A percentile compares a stretch with the other conserved stretches of the same genome.
Evolutionary conservation across 371 early-diverging fungal genomes (phyloP).

Genomic region (Funneliformis caledonium): DNA sequence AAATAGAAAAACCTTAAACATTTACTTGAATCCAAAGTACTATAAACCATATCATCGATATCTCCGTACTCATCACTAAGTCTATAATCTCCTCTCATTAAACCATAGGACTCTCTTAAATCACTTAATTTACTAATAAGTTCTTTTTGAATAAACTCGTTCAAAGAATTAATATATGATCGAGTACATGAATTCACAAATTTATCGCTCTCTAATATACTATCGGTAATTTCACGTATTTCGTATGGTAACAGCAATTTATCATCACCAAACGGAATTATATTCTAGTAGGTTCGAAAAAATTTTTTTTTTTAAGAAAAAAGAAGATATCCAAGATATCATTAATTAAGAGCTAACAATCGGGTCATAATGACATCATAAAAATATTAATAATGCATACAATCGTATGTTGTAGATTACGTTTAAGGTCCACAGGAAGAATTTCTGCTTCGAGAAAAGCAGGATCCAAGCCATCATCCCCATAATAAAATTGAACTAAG

Average conservation of each 20-base stretch:
- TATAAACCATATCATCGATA: background rate
- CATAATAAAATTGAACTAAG: conserved; percentile 97
- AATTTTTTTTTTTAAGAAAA: background rate
- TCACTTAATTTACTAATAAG: conserved; percentile 57
- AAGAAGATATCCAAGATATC: background rate
- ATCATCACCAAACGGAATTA: conserved; percentile 44
- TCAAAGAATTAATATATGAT: conserved; percentile 66
- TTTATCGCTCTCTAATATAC: conserved; percentile 53
- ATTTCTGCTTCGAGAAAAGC: conserved; percentile 93
- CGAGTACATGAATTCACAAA: conserved; percentile 70
- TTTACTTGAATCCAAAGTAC: background rate
- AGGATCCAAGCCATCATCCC: conserved; percentile 98
- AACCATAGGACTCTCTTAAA: conserved; percentile 49
- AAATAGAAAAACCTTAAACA: background rate
- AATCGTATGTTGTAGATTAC: conserved; percentile 76
- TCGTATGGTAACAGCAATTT: conserved; percentile 72
- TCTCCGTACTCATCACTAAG: conserved; percentile 12
- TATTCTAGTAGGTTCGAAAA: conserved; percentile 38
- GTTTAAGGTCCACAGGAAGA: conserved; percentile 86
- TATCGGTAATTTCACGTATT: conserved; percentile 62
- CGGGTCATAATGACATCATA: background rate
- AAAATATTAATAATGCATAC: conserved; percentile 32
- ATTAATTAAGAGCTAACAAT: background rate
- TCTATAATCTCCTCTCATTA: conserved; percentile 13
- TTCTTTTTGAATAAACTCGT: conserved; percentile 58